Conservation (phyloP, 2,329 filamentous ascomycete genomes). For the Hypoxylon sp. region DNA sequence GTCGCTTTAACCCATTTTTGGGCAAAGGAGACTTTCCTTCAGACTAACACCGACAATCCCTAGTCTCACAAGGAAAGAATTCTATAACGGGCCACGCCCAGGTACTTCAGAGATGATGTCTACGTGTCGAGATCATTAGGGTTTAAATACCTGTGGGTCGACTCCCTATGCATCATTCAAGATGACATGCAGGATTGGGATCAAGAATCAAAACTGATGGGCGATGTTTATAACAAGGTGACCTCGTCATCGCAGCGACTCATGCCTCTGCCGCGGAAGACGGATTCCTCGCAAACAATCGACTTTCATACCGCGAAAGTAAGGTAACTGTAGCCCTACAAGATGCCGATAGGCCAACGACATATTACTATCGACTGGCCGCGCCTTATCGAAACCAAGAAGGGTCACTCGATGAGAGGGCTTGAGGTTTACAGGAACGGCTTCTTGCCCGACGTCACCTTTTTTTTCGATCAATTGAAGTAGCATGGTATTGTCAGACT, state of each 20-base stretch:
- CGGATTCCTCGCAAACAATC: slow-evolving; percentile 5
- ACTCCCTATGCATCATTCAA: slow-evolving; percentile 11
- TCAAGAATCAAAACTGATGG: slow-evolving; percentile 4
- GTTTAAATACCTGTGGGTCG: slow-evolving; percentile 14
- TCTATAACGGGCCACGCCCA: not conserved
- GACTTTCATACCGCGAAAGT: not conserved
- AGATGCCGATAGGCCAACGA: not conserved
- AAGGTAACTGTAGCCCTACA: not conserved
- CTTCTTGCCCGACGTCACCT: slow-evolving; percentile 2
- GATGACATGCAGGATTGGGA: not conserved
- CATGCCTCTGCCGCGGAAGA: not conserved
- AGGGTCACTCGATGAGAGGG: not conserved
- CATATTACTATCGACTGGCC: not conserved
- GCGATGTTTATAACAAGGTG: not conserved
- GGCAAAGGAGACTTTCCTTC: not conserved
- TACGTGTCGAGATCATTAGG: not conserved
- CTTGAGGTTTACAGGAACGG: slow-evolving; percentile 11
- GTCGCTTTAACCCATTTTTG: slow-evolving; percentile 7
- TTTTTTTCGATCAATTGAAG: not conserved
- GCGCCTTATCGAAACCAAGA: slow-evolving; percentile 2
- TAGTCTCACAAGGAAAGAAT: slow-evolving; percentile 1
- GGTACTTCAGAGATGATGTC: slow-evolving; percentile 8
- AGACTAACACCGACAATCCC: not conserved
- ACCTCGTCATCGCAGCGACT: slow-evolving; percentile 11
- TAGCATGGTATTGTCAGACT: slow-evolving; percentile 8